Base-by-base conservation (phyloP, 2,329 filamentous ascomycete genomes). In the Microthyrium microscopicum region DNA sequence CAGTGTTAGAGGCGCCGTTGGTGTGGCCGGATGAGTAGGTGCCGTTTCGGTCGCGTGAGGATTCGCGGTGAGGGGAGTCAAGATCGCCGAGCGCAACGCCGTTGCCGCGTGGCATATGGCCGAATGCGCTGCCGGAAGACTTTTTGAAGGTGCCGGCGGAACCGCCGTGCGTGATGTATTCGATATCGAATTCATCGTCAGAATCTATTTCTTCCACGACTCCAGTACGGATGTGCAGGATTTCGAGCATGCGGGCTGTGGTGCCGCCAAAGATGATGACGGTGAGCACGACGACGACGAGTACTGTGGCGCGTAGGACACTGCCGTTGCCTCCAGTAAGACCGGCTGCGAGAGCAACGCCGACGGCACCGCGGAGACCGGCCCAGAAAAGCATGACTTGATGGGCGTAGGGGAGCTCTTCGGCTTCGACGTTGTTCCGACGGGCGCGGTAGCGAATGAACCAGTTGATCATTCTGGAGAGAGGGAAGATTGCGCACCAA, bases 301-400 rank as follows among this genome's bases (percentile, higher is more conserved):
- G 64, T n/a, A 98, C 87, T 0, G 89, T 98, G 5, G 89, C 89
- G 45, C 84, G 78, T 22, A 98, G 65, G 1, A 83, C 81, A 37
- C 76, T 77, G 1, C 74, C 75, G 49, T 92, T 89, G 34, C 75
- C 72, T 29, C 85, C 89, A 0, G 72, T 76, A 29, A 98, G 67
- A 18, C 91, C 78, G 16, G 87, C 87, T 20, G 89, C 89, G 29
- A 98, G 65, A 2, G 89, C 89, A 22, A 98, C 89, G 37, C 89
- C 89, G 45, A 98, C 89, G 29, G 89, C 89, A 46, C 89, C 89
- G 41, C 89, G 81, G 20, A 98, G 66, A 18, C 89, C 89, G 12
- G 89, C 89, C 89, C 89, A 98, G 60, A 92, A 98, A n/a, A 98
- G 71, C 89, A 98, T 95, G n/a, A 80, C 84, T 56, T 95, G 89